These are phyloP conservation scores for Rhodotorula graminis DNA, from an alignment of 768 basidiomycete genomes.

Conservation along the genomic window DNA sequence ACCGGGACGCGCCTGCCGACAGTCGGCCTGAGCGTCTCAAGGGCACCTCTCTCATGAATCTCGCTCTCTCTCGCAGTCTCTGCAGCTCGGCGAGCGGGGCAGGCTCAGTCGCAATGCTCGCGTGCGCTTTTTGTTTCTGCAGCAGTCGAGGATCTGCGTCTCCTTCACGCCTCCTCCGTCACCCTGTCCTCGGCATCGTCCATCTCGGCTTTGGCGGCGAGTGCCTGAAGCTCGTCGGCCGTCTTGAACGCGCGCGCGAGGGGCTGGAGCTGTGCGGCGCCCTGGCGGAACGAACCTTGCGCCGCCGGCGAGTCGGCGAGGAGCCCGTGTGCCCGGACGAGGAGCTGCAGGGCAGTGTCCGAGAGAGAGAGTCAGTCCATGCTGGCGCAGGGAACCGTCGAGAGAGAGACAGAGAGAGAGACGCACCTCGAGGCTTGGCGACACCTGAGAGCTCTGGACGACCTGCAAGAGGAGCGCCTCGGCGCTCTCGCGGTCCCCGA, in stretches of 20 bases:
- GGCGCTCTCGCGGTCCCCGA: conserved; percentile 56
- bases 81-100: too few species aligned
- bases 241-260: conserved; percentile 66
- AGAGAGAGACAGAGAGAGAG: too few species aligned
- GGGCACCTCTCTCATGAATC: too few species aligned
- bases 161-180: not conserved
- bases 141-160: too few species aligned
- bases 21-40: too few species aligned
- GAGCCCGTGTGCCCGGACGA: conserved; percentile 29
- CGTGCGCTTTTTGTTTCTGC: too few species aligned
- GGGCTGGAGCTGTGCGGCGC: conserved; percentile 56
- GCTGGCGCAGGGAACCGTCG: too few species aligned
- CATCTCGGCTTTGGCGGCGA: not conserved
- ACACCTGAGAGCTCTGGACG: conserved; percentile 50
- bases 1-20: too few species aligned
- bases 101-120: too few species aligned
- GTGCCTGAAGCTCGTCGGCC: conserved; percentile 52
- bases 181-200: not conserved
- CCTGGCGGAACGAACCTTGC: conserved; percentile 59
- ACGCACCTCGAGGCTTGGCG: conserved; percentile 46
- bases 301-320: conserved; percentile 45
- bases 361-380: too few species aligned
- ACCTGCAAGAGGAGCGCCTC: conserved; percentile 54
- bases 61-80: too few species aligned
- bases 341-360: conserved; percentile 50